Percentiles rank a stretch among this genome's conserved stretches.
phyloP scores from a whole-genome alignment of 805 yeast genomes.

The Metschnikowia kunwiensis region DNA sequence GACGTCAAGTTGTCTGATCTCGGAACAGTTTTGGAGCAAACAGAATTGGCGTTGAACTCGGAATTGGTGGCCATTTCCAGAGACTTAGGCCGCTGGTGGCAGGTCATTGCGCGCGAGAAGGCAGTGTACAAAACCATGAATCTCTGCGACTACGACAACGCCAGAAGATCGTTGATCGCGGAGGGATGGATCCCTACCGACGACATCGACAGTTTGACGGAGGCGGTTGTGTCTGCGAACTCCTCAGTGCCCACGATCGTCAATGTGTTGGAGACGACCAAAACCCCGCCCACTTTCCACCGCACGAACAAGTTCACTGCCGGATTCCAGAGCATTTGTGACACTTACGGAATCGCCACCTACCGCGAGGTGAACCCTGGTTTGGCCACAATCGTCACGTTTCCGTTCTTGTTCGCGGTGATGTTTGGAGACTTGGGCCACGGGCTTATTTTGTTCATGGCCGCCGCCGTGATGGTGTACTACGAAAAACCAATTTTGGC shows the following conservation, averaged over 20 bases:
- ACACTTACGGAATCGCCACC: conserved; percentile 90
- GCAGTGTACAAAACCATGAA: conserved; percentile 77
- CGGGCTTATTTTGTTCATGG: conserved; percentile 77
- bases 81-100: conserved; percentile 57
- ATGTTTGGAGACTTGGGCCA: conserved; percentile 99
- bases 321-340: conserved; percentile 91
- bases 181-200: conserved; percentile 96
- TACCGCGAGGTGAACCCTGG: conserved; percentile 97
- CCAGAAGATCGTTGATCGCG: conserved; percentile 83
- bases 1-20: conserved; percentile 32
- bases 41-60: conserved; percentile 38
- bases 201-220: conserved; percentile 64
- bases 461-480: conserved; percentile 66
- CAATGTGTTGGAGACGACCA: conserved; percentile 66
- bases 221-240: conserved; percentile 62
- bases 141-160: conserved; percentile 72
- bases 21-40: conserved; percentile 33
- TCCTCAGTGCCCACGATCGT: conserved; percentile 52
- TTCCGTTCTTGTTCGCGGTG: conserved; percentile 97
- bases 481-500: conserved; percentile 69
- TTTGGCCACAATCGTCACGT: conserved; percentile 88
- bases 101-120: conserved; percentile 64
- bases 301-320: conserved; percentile 91
- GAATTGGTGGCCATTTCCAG: conserved; percentile 78
- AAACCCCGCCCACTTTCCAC: conserved; percentile 92